Evolutionary conservation across 2,329 filamentous ascomycete genomes (phyloP), one percentile per base, ranked within the genome.

Genomic region (Penicillium expansum): DNA sequence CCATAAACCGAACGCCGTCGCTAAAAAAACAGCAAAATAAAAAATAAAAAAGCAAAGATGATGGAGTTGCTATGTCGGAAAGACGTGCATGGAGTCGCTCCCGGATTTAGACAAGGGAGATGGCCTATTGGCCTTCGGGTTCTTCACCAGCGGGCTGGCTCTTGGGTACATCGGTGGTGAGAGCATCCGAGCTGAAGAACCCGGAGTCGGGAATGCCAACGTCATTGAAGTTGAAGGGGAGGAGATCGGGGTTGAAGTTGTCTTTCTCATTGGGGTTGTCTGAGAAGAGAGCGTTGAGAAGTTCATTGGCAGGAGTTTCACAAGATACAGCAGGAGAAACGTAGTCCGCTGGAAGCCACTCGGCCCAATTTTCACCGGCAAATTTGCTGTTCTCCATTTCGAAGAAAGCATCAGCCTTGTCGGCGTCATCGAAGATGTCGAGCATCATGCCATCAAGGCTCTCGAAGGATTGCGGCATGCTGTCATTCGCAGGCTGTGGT

Each of bases 321-420:
- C 65, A 63, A 7, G 72, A 72, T 41, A 58, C 65, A 32, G 54
- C 52, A 0, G 70, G 69, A 30, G 73, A 74, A n/a, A 71, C 62
- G 33, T 70, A 74, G 53, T 73, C 67, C 1, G 69, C 66, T 30
- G 70, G 69, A 30, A 75, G 63, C 74, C 74, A 76, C 52, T 75
- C 71, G 1, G 67, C 63, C 74, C 74, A 76, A 60, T 67, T 66
- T 32, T 64, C 63, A 49, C 60, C 62, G 13, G 56, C 56, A 43
- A 58, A 61, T 45, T 71, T 69, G 16, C 61, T 55, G 14, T 64
- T 62, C 27, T 65, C 67, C 20, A 76, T 61, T 20, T 48, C 37
- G 38, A 72, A 68, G 38, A 71, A 66, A 1, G 67, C 60, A 42
- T 73, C 66, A 10, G 65, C 54, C 16, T 71, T 29, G 59, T 58